Evolutionary conservation across 768 basidiomycete genomes (phyloP).

Genomic region (Kondoa malvinella): DNA sequence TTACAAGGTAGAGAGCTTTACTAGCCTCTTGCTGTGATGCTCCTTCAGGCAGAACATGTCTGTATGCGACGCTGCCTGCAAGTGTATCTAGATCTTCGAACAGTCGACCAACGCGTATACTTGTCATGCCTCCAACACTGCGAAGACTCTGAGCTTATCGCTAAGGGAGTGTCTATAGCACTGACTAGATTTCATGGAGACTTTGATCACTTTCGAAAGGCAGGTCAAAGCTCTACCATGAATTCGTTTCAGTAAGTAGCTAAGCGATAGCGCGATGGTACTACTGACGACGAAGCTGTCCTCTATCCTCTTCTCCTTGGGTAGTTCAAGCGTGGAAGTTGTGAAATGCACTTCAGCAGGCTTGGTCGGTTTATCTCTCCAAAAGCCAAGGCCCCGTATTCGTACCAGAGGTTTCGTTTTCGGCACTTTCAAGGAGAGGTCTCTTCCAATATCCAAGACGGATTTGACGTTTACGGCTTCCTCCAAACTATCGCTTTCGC

Average conservation of each 20-base stretch:
- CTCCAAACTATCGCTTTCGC: not conserved
- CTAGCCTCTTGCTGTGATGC: not conserved
- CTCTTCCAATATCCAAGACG: not conserved
- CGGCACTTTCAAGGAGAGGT: not conserved
- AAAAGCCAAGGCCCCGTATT: not conserved
- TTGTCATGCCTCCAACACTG: not conserved
- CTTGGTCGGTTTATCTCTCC: not conserved
- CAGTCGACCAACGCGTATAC: not conserved
- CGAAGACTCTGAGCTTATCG: no score
- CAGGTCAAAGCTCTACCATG: not conserved
- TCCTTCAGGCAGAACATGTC: not conserved
- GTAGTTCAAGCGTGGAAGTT: not conserved
- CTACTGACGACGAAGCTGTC: not conserved
- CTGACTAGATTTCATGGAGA: not conserved
- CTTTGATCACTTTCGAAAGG: not conserved
- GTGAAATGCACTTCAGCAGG: not conserved
- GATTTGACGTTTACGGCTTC: not conserved
- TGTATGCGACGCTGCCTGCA: not conserved
- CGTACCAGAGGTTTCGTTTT: not conserved
- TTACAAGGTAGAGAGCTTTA: not conserved
- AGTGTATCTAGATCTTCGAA: not conserved
- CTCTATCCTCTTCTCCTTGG: not conserved
- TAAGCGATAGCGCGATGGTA: no score
- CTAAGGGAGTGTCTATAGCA: no score
- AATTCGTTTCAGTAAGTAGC: not conserved